Evolutionary conservation across 768 basidiomycete species (phyloP).

Genomic region (Tricholoma flavovirens): DNA sequence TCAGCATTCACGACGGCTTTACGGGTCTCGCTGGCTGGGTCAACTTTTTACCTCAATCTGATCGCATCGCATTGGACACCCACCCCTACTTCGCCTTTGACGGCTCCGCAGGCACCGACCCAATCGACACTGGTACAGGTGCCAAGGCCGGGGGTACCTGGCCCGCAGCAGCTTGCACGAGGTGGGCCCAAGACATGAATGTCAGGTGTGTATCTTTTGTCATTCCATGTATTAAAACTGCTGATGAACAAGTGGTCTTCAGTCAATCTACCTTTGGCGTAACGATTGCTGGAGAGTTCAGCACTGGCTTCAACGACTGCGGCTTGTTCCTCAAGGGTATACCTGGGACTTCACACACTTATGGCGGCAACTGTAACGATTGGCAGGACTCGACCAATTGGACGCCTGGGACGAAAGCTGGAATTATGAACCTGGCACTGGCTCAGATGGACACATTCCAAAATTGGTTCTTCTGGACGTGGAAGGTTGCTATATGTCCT

Average conservation of each 20-base stretch:
- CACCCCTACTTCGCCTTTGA: constrained; percentile 47
- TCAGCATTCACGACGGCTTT: constrained; percentile 46
- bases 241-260: constrained; percentile 1
- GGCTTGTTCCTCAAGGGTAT: constrained; percentile 24
- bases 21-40: constrained; percentile 29
- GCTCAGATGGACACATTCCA: constrained; percentile 34
- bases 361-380: constrained; percentile 26
- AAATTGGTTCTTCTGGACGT: constrained; percentile 44
- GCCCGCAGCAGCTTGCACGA: constrained; percentile 39
- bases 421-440: constrained; percentile 46
- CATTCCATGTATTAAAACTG: background rate
- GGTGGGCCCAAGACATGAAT: constrained; percentile 39
- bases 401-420: constrained; percentile 26
- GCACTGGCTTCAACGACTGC: constrained; percentile 57
- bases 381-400: constrained; percentile 52
- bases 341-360: constrained; percentile 13
- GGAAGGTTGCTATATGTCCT: constrained; percentile 34
- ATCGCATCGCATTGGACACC: constrained; percentile 36
- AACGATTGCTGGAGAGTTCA: constrained; percentile 70
- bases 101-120: constrained; percentile 24
- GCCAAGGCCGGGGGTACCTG: constrained; percentile 33
- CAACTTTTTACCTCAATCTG: constrained; percentile 32
- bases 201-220: constrained; percentile 16
- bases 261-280: constrained; percentile 48
- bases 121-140: constrained; percentile 27